These are phyloP conservation scores for Fabrea salina DNA, from an alignment of 169 alveolate genomes.

Conservation along the genomic window DNA sequence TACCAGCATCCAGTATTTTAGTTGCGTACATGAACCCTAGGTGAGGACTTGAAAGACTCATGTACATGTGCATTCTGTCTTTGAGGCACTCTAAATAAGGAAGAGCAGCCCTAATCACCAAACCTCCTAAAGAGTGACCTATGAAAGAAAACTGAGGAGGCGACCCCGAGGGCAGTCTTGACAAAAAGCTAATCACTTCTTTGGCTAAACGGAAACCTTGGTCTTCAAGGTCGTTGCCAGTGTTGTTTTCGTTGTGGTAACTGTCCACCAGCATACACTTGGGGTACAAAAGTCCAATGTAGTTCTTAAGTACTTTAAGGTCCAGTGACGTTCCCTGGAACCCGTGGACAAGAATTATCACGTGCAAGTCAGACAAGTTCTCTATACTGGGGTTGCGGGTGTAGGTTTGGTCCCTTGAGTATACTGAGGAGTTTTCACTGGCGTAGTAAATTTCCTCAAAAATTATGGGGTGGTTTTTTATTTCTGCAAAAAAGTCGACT, in stretches of 20 bases:
- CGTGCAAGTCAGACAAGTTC: conserved; percentile 65
- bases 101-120: conserved; percentile 82
- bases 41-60: conserved; percentile 83
- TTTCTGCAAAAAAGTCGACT: conserved; percentile 46
- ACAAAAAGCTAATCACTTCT: conserved; percentile 69
- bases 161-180: conserved; percentile 67
- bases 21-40: conserved; percentile 77
- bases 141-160: conserved; percentile 71
- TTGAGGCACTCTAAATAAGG: conserved; percentile 68
- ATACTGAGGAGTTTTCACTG: conserved; percentile 10
- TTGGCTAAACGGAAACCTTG: conserved; percentile 81
- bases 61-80: conserved; percentile 67
- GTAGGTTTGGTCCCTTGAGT: conserved; percentile 25
- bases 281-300: conserved; percentile 66
- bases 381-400: background rate
- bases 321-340: conserved; percentile 83
- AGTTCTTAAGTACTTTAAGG: conserved; percentile 74
- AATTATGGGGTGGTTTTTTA: conserved; percentile 58
- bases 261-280: conserved; percentile 66
- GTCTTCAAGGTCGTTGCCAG: conserved; percentile 72
- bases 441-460: conserved; percentile 66
- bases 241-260: conserved; percentile 70
- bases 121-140: conserved; percentile 87
- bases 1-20: conserved; percentile 77
- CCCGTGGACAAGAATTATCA: conserved; percentile 85